These are phyloP conservation scores for Pichia insulana DNA, from an alignment of 805 yeast genomes.

Conservation along the genomic window DNA sequence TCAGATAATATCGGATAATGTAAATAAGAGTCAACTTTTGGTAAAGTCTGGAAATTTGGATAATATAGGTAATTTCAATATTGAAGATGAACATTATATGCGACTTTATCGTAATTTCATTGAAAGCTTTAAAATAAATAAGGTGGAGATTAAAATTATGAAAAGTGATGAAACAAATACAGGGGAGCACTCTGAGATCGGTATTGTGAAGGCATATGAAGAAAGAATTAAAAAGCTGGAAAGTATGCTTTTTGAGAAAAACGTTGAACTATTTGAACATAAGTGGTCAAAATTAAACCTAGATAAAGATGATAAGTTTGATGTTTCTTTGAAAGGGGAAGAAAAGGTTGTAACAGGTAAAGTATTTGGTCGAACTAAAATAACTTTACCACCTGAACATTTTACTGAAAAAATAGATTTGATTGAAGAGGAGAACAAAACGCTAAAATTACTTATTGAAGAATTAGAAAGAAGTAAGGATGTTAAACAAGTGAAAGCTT, in stretches of 20 bases:
- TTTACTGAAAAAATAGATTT: slow-evolving; percentile 18
- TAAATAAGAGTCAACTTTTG: slow-evolving; percentile 16
- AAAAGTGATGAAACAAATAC: slow-evolving; percentile 19
- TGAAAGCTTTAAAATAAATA: slow-evolving; percentile 35
- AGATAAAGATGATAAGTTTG: slow-evolving; percentile 1
- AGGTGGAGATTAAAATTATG: slow-evolving; percentile 25
- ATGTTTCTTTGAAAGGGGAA: slow-evolving; percentile 3
- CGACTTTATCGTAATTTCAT: slow-evolving; percentile 36
- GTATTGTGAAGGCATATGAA: slow-evolving; percentile 53
- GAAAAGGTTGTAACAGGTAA: slow-evolving; percentile 10
- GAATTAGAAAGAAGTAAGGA: slow-evolving; percentile 35
- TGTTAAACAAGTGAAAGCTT: slow-evolving; percentile 59
- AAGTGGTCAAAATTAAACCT: slow-evolving; percentile 23
- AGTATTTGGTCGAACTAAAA: slow-evolving; percentile 17
- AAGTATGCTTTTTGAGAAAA: slow-evolving; percentile 66
- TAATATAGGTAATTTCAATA: slow-evolving; percentile 26
- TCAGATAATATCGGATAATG: slow-evolving; percentile 18
- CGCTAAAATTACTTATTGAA: slow-evolving; percentile 1
- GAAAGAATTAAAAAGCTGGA: slow-evolving; percentile 70
- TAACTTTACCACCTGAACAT: slow-evolving; percentile 24
- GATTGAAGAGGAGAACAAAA: slow-evolving; percentile 19
- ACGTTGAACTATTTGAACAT: slow-evolving; percentile 43
- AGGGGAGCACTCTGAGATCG: slow-evolving; percentile 19
- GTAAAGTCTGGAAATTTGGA: slow-evolving; percentile 17
- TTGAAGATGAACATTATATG: slow-evolving; percentile 27